Evolutionary conservation across 371 early-diverging fungal species (phyloP), one percentile per base, ranked within the genome.

Genomic region (Rhizopus delemar): DNA sequence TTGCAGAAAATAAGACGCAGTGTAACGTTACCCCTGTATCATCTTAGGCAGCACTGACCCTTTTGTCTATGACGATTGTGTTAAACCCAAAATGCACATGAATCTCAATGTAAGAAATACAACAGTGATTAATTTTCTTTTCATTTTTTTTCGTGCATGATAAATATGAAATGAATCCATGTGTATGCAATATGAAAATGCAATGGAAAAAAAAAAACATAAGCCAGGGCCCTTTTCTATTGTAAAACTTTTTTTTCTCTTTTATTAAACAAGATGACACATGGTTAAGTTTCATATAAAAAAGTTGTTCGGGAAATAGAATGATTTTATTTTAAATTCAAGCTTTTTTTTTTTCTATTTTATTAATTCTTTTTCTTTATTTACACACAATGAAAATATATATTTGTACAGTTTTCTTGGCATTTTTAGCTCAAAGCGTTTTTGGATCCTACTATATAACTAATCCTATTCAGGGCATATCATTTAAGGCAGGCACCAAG

Each of bases 381-480:
- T 36, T 36, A 6, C 5, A 15, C n/a, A 13, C 12, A 13, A 43
- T 43, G 43, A 43, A 43, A 15, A 11, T n/a, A 43, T 13, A 43
- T 13, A 5, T 43, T 43, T 5, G 5, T 43, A 43, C 22, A 22
- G 22, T 43, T 43, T 41, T 59, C 41, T 29, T 62, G 38, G 49
- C 60, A 9, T 50, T 60, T 48, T 31, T 63, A 13, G 33, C 63
- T 8, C 46, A 60, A 22, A 33, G 51, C 22, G 58, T 51, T 51
- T 51, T 46, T 32, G 50, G 57, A n/a, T 46, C 51, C n/a, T 29
- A 56, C n/a, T 70, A 70, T 13, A 59, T 70, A 34, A 70, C 71
- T 3, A 49, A 57, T 29, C 71, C 71, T 15, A 57, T 70, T 28
- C 52, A 46, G 35, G 64, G 64, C 3, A 60, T 54, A 52, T n/a